A percentile compares a stretch with the other conserved stretches of the same genome.
These are phyloP conservation scores for Ascochyta fabae DNA, from an alignment of 2,329 filamentous ascomycete species.

Conservation along the genomic window DNA sequence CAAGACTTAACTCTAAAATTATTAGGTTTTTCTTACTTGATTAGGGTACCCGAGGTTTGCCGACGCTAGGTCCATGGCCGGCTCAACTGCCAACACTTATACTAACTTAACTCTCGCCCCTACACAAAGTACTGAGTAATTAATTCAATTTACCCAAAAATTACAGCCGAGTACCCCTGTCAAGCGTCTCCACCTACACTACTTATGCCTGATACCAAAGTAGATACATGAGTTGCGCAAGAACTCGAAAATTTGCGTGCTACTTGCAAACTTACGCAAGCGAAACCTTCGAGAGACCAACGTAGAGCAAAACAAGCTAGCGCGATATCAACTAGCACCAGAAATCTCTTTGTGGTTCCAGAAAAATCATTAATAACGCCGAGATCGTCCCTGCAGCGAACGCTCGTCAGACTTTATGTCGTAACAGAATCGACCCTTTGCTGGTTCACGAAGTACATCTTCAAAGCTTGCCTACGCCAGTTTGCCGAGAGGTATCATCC, in stretches of 20 bases:
- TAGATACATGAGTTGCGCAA: background rate
- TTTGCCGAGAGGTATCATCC: background rate
- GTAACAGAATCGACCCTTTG: background rate
- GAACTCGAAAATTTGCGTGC: background rate
- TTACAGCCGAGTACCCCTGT: too few species aligned
- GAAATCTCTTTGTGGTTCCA: conserved; percentile 1
- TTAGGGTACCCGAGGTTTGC: too few species aligned
- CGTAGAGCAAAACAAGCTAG: background rate
- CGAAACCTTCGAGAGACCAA: background rate
- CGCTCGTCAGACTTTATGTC: background rate
- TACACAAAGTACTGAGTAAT: too few species aligned
- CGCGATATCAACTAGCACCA: background rate
- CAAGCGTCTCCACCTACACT: too few species aligned
- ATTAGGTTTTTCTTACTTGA: too few species aligned
- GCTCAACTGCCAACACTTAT: too few species aligned
- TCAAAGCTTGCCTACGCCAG: background rate
- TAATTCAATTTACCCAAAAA: too few species aligned
- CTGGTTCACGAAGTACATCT: background rate
- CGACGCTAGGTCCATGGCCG: too few species aligned
- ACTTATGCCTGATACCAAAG: too few species aligned
- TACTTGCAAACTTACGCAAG: conserved; percentile 1
- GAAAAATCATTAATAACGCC: background rate
- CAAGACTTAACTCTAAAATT: too few species aligned
- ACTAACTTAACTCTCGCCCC: too few species aligned
- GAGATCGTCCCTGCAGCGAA: background rate